These are phyloP conservation scores for Bryoglossum gracile DNA, from an alignment of 495 filamentous ascomycete genomes.

Conservation along the genomic window DNA sequence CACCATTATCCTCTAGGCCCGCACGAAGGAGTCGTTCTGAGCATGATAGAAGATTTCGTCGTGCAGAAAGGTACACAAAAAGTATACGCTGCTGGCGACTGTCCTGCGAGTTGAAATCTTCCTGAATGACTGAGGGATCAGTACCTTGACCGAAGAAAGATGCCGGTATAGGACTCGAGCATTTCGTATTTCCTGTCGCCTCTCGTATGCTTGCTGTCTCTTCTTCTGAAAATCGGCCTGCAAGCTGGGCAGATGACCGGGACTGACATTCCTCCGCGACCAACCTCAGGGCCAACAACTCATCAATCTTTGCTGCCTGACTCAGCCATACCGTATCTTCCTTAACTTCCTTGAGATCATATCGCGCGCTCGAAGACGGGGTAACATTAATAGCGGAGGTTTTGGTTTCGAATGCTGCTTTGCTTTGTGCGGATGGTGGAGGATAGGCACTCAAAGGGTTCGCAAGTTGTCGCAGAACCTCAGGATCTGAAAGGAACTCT, in stretches of 20 bases:
- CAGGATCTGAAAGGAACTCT: slow-evolving; percentile 59
- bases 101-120: slow-evolving; percentile 48
- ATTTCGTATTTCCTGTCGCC: slow-evolving; percentile 50
- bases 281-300: slow-evolving; percentile 74
- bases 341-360: slow-evolving; percentile 76
- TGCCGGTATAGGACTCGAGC: slow-evolving; percentile 34
- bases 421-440: slow-evolving; percentile 49
- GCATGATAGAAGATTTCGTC: slow-evolving; percentile 43
- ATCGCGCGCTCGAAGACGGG: slow-evolving; percentile 56
- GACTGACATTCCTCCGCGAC: slow-evolving; percentile 78
- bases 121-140: slow-evolving; percentile 37
- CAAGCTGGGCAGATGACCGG: slow-evolving; percentile 56
- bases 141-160: slow-evolving; percentile 31
- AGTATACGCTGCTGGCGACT: slow-evolving; percentile 56
- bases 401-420: slow-evolving; percentile 72
- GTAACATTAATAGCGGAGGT: slow-evolving; percentile 87
- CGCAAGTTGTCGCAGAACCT: slow-evolving; percentile 58
- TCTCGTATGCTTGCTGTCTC: slow-evolving; percentile 60
- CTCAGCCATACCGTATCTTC: slow-evolving; percentile 81
- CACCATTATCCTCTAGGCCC: no score
- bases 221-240: slow-evolving; percentile 57
- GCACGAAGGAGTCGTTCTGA: no score
- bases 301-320: slow-evolving; percentile 65
- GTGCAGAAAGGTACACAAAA: slow-evolving; percentile 62
- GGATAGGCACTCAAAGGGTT: slow-evolving; percentile 56